Conservation (phyloP, 768 basidiomycete genomes). For the Guyanaporus albipodus region DNA sequence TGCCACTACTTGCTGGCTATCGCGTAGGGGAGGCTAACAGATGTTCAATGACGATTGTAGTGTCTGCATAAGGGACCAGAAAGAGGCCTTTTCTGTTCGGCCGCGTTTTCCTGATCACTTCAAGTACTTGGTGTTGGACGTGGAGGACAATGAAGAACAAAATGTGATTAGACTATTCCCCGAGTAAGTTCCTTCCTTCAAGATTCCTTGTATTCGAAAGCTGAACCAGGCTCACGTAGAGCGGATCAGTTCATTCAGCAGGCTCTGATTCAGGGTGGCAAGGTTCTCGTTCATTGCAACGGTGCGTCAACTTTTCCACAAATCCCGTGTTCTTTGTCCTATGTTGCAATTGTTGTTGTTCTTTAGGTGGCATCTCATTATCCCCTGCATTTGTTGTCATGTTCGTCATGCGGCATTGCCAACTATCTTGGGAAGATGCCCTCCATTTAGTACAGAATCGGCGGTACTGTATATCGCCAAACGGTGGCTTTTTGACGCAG, state of each 20-base stretch:
- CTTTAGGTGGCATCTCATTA: slow-evolving; percentile 76
- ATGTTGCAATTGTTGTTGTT: neutral
- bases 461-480: slow-evolving; percentile 91
- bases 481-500: slow-evolving; percentile 87
- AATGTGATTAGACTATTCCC: slow-evolving; percentile 91
- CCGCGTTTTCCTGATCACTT: slow-evolving; percentile 82
- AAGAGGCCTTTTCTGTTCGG: slow-evolving; percentile 85
- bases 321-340: too few relatives aligned
- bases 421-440: slow-evolving; percentile 83
- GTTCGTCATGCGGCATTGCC: slow-evolving; percentile 87
- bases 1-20: neutral
- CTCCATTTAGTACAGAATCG: slow-evolving; percentile 86
- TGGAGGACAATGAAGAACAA: slow-evolving; percentile 92
- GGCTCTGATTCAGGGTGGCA: slow-evolving; percentile 55
- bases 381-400: slow-evolving; percentile 89
- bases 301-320: slow-evolving; percentile 41
- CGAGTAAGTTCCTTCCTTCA: slow-evolving; percentile 46
- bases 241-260: slow-evolving; percentile 73
- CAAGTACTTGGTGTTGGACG: slow-evolving; percentile 75
- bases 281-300: slow-evolving; percentile 87
- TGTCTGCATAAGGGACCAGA: slow-evolving; percentile 83
- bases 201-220: neutral
- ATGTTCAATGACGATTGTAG: slow-evolving; percentile 25
- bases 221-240: slow-evolving; percentile 34
- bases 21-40: neutral